A percentile compares a stretch with the other conserved stretches of the same genome.
Evolutionary conservation across 73 alveolate species (phyloP).

Genomic region (Urostyla sp.): DNA sequence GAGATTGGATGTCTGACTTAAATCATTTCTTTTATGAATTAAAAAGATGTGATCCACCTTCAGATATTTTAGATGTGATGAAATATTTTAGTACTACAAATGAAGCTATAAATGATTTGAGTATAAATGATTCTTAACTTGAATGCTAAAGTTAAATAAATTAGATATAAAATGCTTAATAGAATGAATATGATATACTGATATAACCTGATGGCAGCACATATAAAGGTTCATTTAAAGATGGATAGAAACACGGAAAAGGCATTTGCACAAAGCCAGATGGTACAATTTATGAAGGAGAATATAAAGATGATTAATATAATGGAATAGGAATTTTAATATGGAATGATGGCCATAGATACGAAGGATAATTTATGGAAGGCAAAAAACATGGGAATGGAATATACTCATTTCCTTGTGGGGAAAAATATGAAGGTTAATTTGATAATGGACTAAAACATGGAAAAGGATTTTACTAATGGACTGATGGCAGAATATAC

Average conservation of each 20-base stretch:
- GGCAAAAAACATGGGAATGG: constrained; percentile 70
- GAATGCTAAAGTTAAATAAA: too few species aligned
- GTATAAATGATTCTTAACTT: too few species aligned
- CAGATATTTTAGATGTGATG: too few species aligned
- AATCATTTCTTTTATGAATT: too few species aligned
- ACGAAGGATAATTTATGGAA: constrained; percentile 45
- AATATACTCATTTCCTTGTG: constrained; percentile 49
- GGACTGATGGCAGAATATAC: constrained; percentile 81
- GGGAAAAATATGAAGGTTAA: constrained; percentile 65
- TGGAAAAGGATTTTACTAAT: constrained; percentile 71
- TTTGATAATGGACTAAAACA: constrained; percentile 72
- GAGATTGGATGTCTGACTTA: too few species aligned
- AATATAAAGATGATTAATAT: constrained; percentile 67
- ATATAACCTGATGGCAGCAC: too few species aligned
- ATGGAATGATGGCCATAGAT: constrained; percentile 79
- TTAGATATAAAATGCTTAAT: too few species aligned
- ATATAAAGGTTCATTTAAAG: constrained; percentile 87
- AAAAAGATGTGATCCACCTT: too few species aligned
- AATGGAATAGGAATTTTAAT: constrained; percentile 74
- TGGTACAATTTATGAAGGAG: constrained; percentile 80
- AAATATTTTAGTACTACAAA: too few species aligned
- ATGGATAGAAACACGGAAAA: constrained; percentile 78
- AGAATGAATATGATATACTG: too few species aligned
- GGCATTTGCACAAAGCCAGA: constrained; percentile 77
- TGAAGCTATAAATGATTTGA: too few species aligned